These are phyloP conservation scores for Miscanthus lutarioriparius DNA, from an alignment of 176 grass and related monocot species.

Conservation along the genomic window DNA sequence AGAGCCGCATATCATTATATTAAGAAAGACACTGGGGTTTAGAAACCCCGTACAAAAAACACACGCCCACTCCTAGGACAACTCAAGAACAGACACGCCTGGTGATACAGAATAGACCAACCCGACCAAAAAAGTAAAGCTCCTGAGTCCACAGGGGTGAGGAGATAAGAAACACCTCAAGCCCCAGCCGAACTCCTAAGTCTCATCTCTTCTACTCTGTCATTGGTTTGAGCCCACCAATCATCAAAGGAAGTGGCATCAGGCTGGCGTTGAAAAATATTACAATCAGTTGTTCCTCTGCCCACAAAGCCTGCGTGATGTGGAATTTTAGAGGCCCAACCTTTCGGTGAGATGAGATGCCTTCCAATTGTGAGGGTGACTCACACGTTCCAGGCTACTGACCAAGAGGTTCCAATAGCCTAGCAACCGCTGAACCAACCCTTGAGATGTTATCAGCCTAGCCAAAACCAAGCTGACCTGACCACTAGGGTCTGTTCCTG, in stretches of 20 bases:
- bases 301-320: neutral
- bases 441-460: too few relatives aligned
- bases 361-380: too few relatives aligned
- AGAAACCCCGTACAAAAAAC: neutral
- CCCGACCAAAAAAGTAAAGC: neutral
- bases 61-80: neutral
- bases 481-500: too few relatives aligned
- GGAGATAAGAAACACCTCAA: neutral
- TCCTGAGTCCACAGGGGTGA: too few relatives aligned
- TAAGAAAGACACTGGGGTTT: neutral
- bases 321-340: too few relatives aligned
- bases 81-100: neutral
- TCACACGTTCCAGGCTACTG: too few relatives aligned
- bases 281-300: neutral
- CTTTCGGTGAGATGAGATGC: too few relatives aligned
- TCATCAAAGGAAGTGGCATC: neutral
- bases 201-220: too few relatives aligned
- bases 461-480: too few relatives aligned
- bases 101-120: neutral
- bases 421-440: too few relatives aligned
- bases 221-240: neutral
- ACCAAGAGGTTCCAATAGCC: too few relatives aligned
- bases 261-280: neutral
- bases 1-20: neutral
- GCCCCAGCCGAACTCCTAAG: neutral